A percentile compares a stretch with the other conserved stretches of the same genome.
phyloP scores from a whole-genome alignment of 768 basidiomycete genomes.

The Mycena rebaudengoi region DNA sequence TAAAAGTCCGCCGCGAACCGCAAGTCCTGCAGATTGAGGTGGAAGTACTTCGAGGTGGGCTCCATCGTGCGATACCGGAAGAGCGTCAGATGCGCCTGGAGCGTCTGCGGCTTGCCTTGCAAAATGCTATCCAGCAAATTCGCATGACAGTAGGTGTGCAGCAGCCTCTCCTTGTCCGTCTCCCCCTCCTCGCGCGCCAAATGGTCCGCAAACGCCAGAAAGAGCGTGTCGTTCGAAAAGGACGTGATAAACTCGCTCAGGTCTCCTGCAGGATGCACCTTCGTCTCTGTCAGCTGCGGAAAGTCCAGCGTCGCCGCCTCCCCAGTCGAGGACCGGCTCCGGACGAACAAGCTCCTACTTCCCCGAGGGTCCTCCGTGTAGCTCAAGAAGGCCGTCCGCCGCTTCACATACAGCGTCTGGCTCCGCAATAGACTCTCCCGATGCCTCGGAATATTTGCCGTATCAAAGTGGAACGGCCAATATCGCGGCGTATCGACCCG shows the following conservation, averaged over 20 bases:
- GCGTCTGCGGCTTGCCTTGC: constrained; percentile 86
- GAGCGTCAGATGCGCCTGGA: constrained; percentile 78
- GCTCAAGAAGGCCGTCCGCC: constrained; percentile 89
- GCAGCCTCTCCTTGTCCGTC: constrained; percentile 65
- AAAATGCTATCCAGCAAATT: constrained; percentile 86
- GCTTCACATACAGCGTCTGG: constrained; percentile 91
- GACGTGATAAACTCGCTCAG: constrained; percentile 87
- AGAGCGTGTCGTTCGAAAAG: constrained; percentile 82
- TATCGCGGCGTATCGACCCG: constrained; percentile 94
- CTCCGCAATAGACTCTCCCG: constrained; percentile 72
- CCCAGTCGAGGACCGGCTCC: constrained; percentile 85
- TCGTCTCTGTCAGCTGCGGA: constrained; percentile 74
- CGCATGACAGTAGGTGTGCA: constrained; percentile 80
- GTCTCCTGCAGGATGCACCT: constrained; percentile 74
- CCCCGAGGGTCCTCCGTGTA: constrained; percentile 96
- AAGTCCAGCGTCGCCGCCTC: constrained; percentile 89
- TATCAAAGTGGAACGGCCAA: constrained; percentile 91
- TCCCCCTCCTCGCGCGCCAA: constrained; percentile 71
- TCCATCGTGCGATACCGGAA: constrained; percentile 73
- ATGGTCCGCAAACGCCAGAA: constrained; percentile 84
- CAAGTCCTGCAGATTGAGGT: constrained; percentile 76
- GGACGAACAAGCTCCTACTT: constrained; percentile 89
- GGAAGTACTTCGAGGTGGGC: constrained; percentile 66
- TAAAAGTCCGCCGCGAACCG: constrained; percentile 83
- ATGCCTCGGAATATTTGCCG: constrained; percentile 72